These are phyloP conservation scores for Glycyrrhiza uralensis DNA, from an alignment of 306 rosid species.

Conservation along the genomic window DNA sequence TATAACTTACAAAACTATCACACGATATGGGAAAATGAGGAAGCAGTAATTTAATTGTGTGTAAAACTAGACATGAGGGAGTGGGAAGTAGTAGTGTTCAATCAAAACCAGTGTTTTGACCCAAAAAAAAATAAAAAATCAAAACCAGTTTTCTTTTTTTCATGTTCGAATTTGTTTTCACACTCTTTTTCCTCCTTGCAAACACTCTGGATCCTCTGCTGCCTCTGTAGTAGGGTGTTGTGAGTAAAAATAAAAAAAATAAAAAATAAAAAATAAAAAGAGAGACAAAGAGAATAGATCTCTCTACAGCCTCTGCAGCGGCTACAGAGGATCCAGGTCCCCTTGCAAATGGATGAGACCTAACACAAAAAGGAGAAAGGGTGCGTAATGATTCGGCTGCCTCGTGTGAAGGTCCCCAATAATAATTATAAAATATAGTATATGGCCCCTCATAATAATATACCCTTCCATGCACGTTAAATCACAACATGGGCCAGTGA, in stretches of 20 bases:
- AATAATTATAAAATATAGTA: not conserved
- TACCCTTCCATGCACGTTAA: slow-evolving; percentile 34
- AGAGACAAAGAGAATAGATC: too few species aligned
- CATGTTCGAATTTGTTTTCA: not conserved
- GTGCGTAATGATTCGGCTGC: slow-evolving; percentile 11
- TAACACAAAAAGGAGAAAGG: not conserved
- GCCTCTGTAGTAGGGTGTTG: too few species aligned
- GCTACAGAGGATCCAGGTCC: too few species aligned
- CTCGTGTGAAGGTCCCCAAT: slow-evolving; percentile 24
- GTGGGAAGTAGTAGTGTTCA: not conserved
- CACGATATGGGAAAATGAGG: not conserved
- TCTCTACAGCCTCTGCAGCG: too few species aligned
- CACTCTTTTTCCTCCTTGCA: not conserved
- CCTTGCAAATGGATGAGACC: not conserved
- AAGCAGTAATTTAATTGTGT: not conserved
- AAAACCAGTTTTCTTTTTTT: not conserved
- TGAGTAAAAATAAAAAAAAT: too few species aligned
- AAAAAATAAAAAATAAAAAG: too few species aligned
- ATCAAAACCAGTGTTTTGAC: not conserved
- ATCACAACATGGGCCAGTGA: not conserved
- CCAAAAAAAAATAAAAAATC: too few species aligned
- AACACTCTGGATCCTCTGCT: too few species aligned
- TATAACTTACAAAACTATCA: not conserved
- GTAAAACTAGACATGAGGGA: not conserved
- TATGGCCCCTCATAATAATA: slow-evolving; percentile 16